These are phyloP conservation scores for Beauveria sp. DNA, from an alignment of 2,329 filamentous ascomycete species.

Conservation along the genomic window DNA sequence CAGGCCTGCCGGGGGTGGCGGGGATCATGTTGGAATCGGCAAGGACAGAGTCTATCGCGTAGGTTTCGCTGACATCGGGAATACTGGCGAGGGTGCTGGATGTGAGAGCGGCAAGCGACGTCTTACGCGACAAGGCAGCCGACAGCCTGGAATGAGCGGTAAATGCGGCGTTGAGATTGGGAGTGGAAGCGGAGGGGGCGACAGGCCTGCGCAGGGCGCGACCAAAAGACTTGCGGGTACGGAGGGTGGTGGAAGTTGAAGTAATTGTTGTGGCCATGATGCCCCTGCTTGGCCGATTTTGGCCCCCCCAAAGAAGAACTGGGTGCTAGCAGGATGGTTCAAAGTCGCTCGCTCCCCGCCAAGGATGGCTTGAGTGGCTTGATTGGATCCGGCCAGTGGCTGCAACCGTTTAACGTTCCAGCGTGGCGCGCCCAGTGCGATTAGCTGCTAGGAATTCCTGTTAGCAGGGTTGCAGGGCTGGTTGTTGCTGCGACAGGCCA, in stretches of 20 bases:
- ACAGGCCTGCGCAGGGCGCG: conserved; percentile 37
- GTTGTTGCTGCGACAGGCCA: background rate
- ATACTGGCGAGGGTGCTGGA: conserved; percentile 54
- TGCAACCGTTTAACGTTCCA: too few species aligned
- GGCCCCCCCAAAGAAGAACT: background rate
- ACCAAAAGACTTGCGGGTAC: conserved; percentile 15
- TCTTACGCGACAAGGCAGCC: conserved; percentile 55
- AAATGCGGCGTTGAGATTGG: conserved; percentile 49
- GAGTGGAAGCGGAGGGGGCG: conserved; percentile 44
- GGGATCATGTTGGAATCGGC: conserved; percentile 42
- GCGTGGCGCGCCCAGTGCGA: too few species aligned
- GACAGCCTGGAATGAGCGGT: conserved; percentile 40
- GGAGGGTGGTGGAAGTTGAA: conserved; percentile 11
- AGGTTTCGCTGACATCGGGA: conserved; percentile 58
- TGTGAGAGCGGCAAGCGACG: conserved; percentile 63
- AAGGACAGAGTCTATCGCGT: conserved; percentile 49
- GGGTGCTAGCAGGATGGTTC: background rate
- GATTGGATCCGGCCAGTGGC: too few species aligned
- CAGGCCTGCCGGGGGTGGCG: conserved; percentile 45
- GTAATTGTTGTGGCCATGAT: conserved; percentile 12
- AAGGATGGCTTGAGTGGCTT: background rate
- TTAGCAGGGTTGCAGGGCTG: background rate
- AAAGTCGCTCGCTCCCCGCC: background rate
- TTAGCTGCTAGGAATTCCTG: background rate
- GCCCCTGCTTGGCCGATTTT: conserved; percentile 3